Percentiles rank a stretch among this genome's conserved stretches.
Evolutionary conservation across 768 basidiomycete species (phyloP).

Genomic region (Amanita phalloides): DNA sequence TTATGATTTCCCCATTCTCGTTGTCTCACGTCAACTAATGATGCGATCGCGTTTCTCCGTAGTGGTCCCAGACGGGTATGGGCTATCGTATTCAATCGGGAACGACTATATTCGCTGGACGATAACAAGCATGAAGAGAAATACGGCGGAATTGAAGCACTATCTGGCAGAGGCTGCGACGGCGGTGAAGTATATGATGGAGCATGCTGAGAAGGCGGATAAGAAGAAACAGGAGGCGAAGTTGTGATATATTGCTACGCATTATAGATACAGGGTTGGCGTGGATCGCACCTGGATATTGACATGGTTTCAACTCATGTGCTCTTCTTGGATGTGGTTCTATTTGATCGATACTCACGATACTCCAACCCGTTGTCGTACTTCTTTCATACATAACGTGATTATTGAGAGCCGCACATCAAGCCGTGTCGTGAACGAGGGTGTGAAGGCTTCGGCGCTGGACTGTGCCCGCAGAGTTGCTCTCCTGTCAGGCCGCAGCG

Average conservation of each 20-base stretch:
- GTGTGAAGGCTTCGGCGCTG: background rate
- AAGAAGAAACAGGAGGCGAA: constrained; percentile 18
- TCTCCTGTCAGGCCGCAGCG: background rate
- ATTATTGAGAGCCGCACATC: background rate
- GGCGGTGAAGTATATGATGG: constrained; percentile 69
- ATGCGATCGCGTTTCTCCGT: background rate
- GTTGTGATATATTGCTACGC: background rate
- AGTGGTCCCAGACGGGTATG: constrained; percentile 92
- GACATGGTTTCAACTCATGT: background rate
- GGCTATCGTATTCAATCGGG: constrained; percentile 84
- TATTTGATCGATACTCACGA: background rate
- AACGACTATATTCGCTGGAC: constrained; percentile 84
- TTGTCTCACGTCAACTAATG: background rate
- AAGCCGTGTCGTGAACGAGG: background rate
- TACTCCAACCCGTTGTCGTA: background rate
- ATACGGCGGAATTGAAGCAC: constrained; percentile 46
- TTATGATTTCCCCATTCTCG: constrained; percentile 12
- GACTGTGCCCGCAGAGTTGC: background rate
- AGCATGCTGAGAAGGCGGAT: constrained; percentile 41
- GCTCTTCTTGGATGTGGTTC: background rate
- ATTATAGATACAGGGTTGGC: too few relatives aligned
- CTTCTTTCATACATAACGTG: background rate
- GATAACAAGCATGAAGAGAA: constrained; percentile 61
- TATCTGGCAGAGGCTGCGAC: constrained; percentile 75
- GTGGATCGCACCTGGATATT: background rate